Evolutionary conservation across 148 eudicot genomes (phyloP), one percentile per base, ranked within the genome.

Genomic region (Vaccinium vitisidaea): DNA sequence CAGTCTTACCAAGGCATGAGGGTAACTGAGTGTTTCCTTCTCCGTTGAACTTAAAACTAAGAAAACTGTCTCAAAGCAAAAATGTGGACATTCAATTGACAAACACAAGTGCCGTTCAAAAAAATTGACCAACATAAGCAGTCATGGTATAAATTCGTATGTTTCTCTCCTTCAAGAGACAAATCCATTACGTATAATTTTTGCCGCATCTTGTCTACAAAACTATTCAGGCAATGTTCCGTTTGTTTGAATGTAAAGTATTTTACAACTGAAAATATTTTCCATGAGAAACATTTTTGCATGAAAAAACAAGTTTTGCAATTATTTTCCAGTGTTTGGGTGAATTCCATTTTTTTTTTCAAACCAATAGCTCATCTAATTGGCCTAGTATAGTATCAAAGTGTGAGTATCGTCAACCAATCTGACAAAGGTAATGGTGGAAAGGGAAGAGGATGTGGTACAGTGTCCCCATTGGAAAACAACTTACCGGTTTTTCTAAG

Each of bases 121-220:
- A 43, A 43, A 81, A 81, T 7, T 39, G 39, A 81, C 36, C 83
- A 46, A 63, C 83, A 48, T 27, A 49, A 81, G 1, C n/a, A 25
- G 30, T 65, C 43, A n/a, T 32, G 74, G 30, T 8, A 81, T 81
- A 63, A n/a, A 48, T n/a, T 10, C 8, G 23, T 46, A 9, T 63
- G 43, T 63, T 61, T 23, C 55, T 23, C 12, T 13, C n/a, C 75
- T n/a, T 14, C 18, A 63, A 46, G 19, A 48, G 56, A 23, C 10
- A 52, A 52, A 12, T 59, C 4, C 3, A 12, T 27, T 1, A n/a
- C 27, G 13, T 27, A 27, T 30, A 69, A 69, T 16, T 69, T 69
- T 75, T 4, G 16, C 49, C 7, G 0, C 25, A 21, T 46, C 55
- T 8, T 75, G 50, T 21, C 25, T 19, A 75, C 8, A 19, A 75